Evolutionary conservation across 1,139 yeast genomes (phyloP).

Genomic region (Wickerhamomyces sp.): DNA sequence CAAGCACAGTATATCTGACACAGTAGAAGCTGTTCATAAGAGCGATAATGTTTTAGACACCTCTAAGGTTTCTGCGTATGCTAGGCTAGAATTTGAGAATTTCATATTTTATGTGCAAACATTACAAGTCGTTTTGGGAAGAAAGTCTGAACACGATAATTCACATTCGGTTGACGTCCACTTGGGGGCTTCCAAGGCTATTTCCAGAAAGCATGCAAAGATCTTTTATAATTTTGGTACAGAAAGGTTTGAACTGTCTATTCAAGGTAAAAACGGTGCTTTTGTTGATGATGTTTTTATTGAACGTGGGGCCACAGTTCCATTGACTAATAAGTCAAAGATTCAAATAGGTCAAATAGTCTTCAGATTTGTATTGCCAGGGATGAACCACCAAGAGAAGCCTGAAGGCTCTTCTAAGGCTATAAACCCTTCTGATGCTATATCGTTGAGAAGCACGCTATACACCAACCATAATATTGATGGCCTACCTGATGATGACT

Average conservation of each 20-base stretch:
- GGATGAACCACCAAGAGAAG: conserved; percentile 21
- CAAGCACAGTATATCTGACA: not conserved
- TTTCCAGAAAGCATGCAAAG: conserved; percentile 89
- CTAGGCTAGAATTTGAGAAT: conserved; percentile 86
- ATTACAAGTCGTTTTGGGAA: conserved; percentile 84
- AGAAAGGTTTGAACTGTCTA: conserved; percentile 84
- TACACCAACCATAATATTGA: conserved; percentile 17
- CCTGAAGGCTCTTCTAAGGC: conserved; percentile 23
- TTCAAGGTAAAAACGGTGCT: conserved; percentile 92
- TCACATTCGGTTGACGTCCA: conserved; percentile 81
- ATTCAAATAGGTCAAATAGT: conserved; percentile 92
- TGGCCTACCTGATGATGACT: conserved; percentile 6
- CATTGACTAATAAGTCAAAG: conserved; percentile 73
- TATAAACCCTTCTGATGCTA: conserved; percentile 25
- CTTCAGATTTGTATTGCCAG: conserved; percentile 80
- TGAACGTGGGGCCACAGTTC: conserved; percentile 86
- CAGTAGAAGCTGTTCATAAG: not conserved
- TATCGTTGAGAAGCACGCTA: conserved; percentile 21
- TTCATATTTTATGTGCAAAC: conserved; percentile 95
- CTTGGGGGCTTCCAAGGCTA: conserved; percentile 84
- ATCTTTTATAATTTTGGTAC: conserved; percentile 94
- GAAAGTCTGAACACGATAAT: conserved; percentile 73
- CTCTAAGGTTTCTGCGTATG: conserved; percentile 83
- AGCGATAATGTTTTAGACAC: conserved; percentile 20
- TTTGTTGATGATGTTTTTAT: conserved; percentile 87